Conservation (phyloP, 768 basidiomycete species). For the Strobilomyces confusus region DNA sequence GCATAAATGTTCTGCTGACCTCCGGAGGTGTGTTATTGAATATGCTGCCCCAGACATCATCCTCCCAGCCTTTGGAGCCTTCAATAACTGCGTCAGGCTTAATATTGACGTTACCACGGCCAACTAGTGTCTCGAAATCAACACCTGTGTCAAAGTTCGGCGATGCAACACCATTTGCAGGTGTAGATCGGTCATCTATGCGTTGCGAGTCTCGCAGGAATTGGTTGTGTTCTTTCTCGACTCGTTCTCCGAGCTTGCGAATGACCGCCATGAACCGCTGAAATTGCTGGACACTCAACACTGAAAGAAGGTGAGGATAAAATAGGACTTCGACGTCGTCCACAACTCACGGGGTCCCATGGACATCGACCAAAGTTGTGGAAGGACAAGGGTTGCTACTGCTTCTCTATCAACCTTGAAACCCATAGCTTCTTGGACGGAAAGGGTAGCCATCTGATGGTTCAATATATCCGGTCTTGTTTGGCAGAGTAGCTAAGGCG, state of each 20-base stretch:
- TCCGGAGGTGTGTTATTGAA: slow-evolving; percentile 41
- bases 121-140: slow-evolving; percentile 87
- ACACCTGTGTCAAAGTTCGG: slow-evolving; percentile 46
- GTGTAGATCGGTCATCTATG: slow-evolving; percentile 71
- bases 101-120: slow-evolving; percentile 45
- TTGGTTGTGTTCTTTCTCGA: slow-evolving; percentile 89
- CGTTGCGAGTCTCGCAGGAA: slow-evolving; percentile 92
- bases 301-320: slow-evolving; percentile 32
- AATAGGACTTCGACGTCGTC: background rate
- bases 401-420: slow-evolving; percentile 91
- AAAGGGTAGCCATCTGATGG: slow-evolving; percentile 75
- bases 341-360: slow-evolving; percentile 79
- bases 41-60: slow-evolving; percentile 83
- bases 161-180: slow-evolving; percentile 38
- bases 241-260: slow-evolving; percentile 72
- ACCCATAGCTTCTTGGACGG: slow-evolving; percentile 95
- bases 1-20: slow-evolving; percentile 10
- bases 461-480: background rate
- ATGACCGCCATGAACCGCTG: slow-evolving; percentile 88
- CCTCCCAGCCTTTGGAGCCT: slow-evolving; percentile 58
- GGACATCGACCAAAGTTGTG: slow-evolving; percentile 95
- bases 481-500: background rate
- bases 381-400: slow-evolving; percentile 81
- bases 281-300: slow-evolving; percentile 84
- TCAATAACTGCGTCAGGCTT: slow-evolving; percentile 43